Evolutionary conservation across 1,284 basidiomycete species (phyloP).

Genomic region (Rugosomyces carneus): DNA sequence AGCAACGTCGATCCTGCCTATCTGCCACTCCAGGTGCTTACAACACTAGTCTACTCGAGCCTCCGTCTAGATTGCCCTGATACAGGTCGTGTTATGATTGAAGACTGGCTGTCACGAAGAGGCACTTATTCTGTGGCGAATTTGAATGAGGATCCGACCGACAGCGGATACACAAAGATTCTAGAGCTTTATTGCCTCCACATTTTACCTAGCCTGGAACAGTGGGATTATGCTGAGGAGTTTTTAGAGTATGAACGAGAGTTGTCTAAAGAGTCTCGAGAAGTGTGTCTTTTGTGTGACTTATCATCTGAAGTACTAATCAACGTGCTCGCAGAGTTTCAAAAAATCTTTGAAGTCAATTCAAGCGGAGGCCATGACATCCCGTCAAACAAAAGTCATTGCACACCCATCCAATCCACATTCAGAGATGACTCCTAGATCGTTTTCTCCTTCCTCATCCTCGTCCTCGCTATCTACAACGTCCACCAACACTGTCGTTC

Average conservation of each 20-base stretch:
- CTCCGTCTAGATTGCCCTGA: conserved; percentile 58
- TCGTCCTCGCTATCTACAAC: conserved; percentile 53
- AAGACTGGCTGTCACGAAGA: conserved; percentile 67
- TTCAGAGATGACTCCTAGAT: conserved; percentile 17
- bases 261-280: conserved; percentile 40
- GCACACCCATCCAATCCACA: neutral
- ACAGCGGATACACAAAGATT: conserved; percentile 62
- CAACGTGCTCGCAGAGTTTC: conserved; percentile 31
- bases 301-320: conserved; percentile 3
- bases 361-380: conserved; percentile 30
- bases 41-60: conserved; percentile 62
- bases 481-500: conserved; percentile 51
- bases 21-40: conserved; percentile 61
- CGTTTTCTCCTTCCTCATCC: conserved; percentile 43
- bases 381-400: conserved; percentile 17
- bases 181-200: conserved; percentile 70
- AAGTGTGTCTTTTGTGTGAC: conserved; percentile 35
- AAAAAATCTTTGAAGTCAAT: conserved; percentile 34
- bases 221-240: conserved; percentile 73
- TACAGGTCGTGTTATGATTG: conserved; percentile 57
- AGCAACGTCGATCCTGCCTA: conserved; percentile 48
- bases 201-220: conserved; percentile 60
- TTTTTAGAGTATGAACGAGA: conserved; percentile 69
- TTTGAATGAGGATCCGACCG: conserved; percentile 26
- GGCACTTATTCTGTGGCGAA: conserved; percentile 23